phyloP scores from a whole-genome alignment of 2,329 filamentous ascomycete genomes.

The Drechslerella dactyloides region DNA sequence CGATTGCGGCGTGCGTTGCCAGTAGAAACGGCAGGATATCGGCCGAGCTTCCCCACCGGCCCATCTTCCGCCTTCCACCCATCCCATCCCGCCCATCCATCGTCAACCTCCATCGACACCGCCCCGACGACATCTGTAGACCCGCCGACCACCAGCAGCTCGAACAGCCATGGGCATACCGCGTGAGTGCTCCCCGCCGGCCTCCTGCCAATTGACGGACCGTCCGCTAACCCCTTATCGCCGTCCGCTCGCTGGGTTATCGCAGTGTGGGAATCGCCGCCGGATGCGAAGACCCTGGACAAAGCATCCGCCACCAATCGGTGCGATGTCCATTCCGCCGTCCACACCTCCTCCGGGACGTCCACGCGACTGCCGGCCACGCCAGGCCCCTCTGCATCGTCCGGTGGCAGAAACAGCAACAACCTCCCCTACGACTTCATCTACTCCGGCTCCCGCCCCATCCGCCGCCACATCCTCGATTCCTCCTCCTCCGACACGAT shows the following conservation, averaged over 20 bases:
- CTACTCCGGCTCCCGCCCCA: slow-evolving; percentile 43
- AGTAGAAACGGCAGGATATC: neutral
- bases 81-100: neutral
- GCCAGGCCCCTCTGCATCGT: slow-evolving; percentile 27
- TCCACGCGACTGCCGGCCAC: slow-evolving; percentile 32
- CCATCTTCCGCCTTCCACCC: neutral
- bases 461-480: slow-evolving; percentile 47
- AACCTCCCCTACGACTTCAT: slow-evolving; percentile 44
- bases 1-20: too few species aligned
- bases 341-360: slow-evolving; percentile 40
- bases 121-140: slow-evolving; percentile 5
- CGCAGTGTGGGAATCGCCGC: slow-evolving; percentile 49
- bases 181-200: slow-evolving; percentile 21
- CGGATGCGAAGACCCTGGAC: slow-evolving; percentile 47
- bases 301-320: slow-evolving; percentile 47
- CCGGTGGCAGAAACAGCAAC: slow-evolving; percentile 17
- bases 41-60: slow-evolving; percentile 19
- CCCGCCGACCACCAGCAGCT: neutral
- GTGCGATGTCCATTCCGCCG: slow-evolving; percentile 38
- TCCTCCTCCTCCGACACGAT: slow-evolving; percentile 39
- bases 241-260: neutral
- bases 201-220: neutral
- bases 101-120: slow-evolving; percentile 12
- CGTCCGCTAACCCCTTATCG: slow-evolving; percentile 7
- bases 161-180: slow-evolving; percentile 44